Conservation (phyloP, 208 protist genomes). For the Crithidia fasciculata region DNA sequence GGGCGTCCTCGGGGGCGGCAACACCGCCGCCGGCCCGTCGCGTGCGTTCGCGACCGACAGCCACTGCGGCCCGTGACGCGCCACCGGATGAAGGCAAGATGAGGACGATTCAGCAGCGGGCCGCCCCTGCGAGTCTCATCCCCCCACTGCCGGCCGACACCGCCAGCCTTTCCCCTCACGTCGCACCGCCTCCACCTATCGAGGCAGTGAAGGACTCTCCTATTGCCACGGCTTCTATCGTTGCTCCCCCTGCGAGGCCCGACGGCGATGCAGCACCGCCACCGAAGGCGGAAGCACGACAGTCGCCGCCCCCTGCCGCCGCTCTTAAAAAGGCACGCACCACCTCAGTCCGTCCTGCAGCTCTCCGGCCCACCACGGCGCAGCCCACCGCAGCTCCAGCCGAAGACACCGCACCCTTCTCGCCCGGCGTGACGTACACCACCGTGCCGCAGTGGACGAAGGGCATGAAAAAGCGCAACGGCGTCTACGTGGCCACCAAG, state of each 20-base stretch:
- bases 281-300: no score
- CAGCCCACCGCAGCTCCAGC: no score
- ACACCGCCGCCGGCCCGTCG: not conserved
- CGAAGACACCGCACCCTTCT: conserved; percentile 2
- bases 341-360: no score
- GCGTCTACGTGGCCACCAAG: conserved; percentile 2
- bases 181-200: no score
- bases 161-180: not conserved
- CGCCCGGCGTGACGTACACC: conserved; percentile 8
- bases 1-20: not conserved
- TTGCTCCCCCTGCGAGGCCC: not conserved
- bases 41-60: not conserved
- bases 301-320: no score
- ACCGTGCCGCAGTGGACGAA: conserved; percentile 14
- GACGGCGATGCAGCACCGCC: no score
- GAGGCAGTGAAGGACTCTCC: no score
- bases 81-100: no score
- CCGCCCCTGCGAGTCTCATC: conserved; percentile 1
- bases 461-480: conserved; percentile 21
- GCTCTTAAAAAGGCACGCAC: no score
- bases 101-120: not conserved
- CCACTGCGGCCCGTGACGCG: no score
- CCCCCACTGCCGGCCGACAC: not conserved
- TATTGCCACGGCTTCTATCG: not conserved
- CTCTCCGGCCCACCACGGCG: no score